Evolutionary conservation across 352 stramenopile genomes (phyloP).

Genomic region (Phytophthora ramorum): DNA sequence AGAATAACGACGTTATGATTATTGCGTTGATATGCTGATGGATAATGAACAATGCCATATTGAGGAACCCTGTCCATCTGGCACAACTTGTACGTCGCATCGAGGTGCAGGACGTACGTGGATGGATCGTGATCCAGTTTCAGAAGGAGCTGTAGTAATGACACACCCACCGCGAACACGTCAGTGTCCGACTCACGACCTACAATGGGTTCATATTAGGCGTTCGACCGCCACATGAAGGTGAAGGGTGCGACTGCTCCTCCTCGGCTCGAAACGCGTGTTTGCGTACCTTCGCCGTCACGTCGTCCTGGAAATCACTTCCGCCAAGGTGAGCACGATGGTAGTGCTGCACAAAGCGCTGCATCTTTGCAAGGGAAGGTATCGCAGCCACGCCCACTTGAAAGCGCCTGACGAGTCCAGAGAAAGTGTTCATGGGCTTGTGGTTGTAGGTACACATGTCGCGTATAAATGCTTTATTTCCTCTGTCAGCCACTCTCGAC

Average conservation of each 20-base stretch:
- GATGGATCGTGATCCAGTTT: slow-evolving; percentile 1
- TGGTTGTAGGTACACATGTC: slow-evolving; percentile 19
- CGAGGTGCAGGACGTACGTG: slow-evolving; percentile 16
- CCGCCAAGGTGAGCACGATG: slow-evolving; percentile 1
- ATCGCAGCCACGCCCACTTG: neutral
- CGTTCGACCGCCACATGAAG: slow-evolving; percentile 3
- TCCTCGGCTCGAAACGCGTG: slow-evolving; percentile 2
- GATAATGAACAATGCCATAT: too few species aligned
- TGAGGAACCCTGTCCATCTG: too few species aligned
- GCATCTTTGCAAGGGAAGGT: neutral
- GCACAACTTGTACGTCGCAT: slow-evolving; percentile 31
- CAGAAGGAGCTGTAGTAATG: neutral
- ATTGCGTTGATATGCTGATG: too few species aligned
- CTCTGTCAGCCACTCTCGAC: neutral
- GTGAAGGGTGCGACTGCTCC: slow-evolving; percentile 4
- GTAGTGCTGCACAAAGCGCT: slow-evolving; percentile 19
- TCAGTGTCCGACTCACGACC: slow-evolving; percentile 9
- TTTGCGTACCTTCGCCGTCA: neutral
- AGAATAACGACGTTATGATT: too few species aligned
- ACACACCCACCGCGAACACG: slow-evolving; percentile 8
- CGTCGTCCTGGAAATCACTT: slow-evolving; percentile 13
- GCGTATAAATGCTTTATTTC: slow-evolving; percentile 6
- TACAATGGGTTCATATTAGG: slow-evolving; percentile 8
- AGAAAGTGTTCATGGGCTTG: slow-evolving; percentile 12
- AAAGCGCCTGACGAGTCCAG: slow-evolving; percentile 4